Conservation (phyloP, 768 basidiomycete species). For the Leccinum rimulosum region DNA sequence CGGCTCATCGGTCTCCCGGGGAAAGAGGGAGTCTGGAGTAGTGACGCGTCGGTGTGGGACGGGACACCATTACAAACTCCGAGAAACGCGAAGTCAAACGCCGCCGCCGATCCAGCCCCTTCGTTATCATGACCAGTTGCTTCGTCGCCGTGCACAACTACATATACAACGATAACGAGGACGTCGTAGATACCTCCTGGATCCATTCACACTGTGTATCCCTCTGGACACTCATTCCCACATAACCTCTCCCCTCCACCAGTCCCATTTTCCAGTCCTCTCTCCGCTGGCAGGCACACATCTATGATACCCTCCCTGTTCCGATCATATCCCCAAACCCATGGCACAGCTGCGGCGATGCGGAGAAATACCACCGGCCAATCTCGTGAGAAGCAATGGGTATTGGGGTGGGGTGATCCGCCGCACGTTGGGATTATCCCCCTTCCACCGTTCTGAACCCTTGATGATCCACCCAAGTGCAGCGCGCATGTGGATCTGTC, state of each 20-base stretch:
- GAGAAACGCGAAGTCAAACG: constrained; percentile 19
- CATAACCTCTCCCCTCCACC: too few relatives aligned
- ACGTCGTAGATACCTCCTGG: background rate
- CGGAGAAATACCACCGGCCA: too few relatives aligned
- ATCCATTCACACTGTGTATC: background rate
- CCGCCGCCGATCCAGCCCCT: background rate
- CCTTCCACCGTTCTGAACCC: too few relatives aligned
- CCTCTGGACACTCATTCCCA: background rate
- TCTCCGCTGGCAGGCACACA: background rate
- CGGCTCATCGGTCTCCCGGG: constrained; percentile 54
- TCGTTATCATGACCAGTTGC: constrained; percentile 5
- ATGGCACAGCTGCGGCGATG: too few relatives aligned
- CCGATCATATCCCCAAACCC: too few relatives aligned
- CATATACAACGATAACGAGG: background rate
- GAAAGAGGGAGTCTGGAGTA: constrained; percentile 56
- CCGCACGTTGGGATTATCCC: too few relatives aligned
- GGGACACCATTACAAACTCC: constrained; percentile 54
- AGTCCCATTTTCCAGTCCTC: background rate
- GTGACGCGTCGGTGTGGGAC: constrained; percentile 47
- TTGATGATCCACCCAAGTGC: too few relatives aligned
- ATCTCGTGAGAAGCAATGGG: too few relatives aligned
- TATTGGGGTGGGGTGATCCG: too few relatives aligned
- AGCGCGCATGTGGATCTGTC: too few relatives aligned
- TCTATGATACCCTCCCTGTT: too few relatives aligned
- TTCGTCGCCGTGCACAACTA: background rate